Evolutionary conservation across 352 stramenopile species (phyloP).

Genomic region (Peronospora belbahrii): DNA sequence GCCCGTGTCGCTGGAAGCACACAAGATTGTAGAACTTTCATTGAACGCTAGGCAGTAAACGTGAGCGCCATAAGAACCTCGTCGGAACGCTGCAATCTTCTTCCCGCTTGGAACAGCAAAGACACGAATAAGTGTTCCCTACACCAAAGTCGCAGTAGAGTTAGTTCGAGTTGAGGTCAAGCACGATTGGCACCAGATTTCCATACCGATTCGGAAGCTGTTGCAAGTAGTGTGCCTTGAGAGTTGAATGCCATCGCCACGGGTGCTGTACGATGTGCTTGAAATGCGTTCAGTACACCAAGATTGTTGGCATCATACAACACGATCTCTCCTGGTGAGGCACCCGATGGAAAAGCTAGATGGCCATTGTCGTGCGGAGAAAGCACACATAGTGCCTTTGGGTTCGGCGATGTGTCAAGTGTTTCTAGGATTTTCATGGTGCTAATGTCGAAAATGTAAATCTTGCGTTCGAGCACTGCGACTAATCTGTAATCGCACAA

Average conservation of each 20-base stretch:
- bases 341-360: slow-evolving; percentile 77
- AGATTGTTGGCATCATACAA: slow-evolving; percentile 90
- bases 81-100: slow-evolving; percentile 89
- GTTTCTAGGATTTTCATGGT: slow-evolving; percentile 91
- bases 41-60: slow-evolving; percentile 97
- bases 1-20: slow-evolving; percentile 93
- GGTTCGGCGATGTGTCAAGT: slow-evolving; percentile 85
- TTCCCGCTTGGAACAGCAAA: slow-evolving; percentile 91
- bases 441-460: slow-evolving; percentile 93
- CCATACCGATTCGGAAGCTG: slow-evolving; percentile 83
- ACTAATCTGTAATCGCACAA: slow-evolving; percentile 34
- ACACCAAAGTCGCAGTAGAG: neutral
- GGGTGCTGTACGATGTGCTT: slow-evolving; percentile 80
- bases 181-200: neutral
- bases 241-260: slow-evolving; percentile 86
- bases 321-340: slow-evolving; percentile 82
- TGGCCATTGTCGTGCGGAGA: slow-evolving; percentile 84
- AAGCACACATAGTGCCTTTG: slow-evolving; percentile 72
- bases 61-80: slow-evolving; percentile 92
- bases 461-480: slow-evolving; percentile 81
- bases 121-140: slow-evolving; percentile 97
- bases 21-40: slow-evolving; percentile 88
- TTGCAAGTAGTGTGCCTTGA: slow-evolving; percentile 82
- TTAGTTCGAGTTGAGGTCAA: neutral
- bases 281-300: slow-evolving; percentile 87